Percentiles rank a stretch among this genome's conserved stretches.
Conservation (phyloP, 1,284 basidiomycete species). For the Naganishia albida region DNA sequence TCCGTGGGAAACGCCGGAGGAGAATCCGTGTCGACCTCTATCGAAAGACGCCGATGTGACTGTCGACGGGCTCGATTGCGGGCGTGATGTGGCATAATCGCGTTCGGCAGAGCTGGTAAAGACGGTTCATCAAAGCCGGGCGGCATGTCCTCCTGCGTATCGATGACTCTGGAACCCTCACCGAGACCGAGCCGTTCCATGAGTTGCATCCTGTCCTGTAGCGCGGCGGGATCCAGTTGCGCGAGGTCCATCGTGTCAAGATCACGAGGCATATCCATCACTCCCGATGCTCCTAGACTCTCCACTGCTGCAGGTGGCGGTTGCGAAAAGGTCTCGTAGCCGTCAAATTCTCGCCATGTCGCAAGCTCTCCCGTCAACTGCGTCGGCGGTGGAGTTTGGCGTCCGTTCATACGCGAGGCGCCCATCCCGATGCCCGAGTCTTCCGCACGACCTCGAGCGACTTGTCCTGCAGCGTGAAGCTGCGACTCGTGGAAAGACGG, state of each 20-base stretch:
- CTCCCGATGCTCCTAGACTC: constrained; percentile 45
- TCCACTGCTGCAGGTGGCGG: constrained; percentile 49
- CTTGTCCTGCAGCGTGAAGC: not conserved
- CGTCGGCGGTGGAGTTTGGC: constrained; percentile 12
- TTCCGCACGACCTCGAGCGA: not conserved
- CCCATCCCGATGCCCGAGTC: not conserved
- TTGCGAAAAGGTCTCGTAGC: constrained; percentile 54
- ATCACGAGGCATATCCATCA: constrained; percentile 52
- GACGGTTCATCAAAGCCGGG: constrained; percentile 55
- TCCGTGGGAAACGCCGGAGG: constrained; percentile 21
- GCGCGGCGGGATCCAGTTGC: constrained; percentile 41
- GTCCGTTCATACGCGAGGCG: not conserved
- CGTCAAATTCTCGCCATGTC: constrained; percentile 49
- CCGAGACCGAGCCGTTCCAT: constrained; percentile 53
- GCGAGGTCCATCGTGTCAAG: constrained; percentile 42
- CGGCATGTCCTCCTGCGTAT: constrained; percentile 53
- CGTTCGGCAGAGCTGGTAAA: constrained; percentile 49
- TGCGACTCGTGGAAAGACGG: constrained; percentile 33
- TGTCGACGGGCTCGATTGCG: constrained; percentile 18
- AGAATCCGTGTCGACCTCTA: constrained; percentile 4
- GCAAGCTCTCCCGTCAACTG: constrained; percentile 31
- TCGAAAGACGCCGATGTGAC: constrained; percentile 1
- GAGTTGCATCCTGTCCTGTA: constrained; percentile 40
- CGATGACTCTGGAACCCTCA: constrained; percentile 51
- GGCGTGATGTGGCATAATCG: constrained; percentile 32